Evolutionary conservation across 1,284 basidiomycete species (phyloP).

Genomic region (Fistulinella staudtii): DNA sequence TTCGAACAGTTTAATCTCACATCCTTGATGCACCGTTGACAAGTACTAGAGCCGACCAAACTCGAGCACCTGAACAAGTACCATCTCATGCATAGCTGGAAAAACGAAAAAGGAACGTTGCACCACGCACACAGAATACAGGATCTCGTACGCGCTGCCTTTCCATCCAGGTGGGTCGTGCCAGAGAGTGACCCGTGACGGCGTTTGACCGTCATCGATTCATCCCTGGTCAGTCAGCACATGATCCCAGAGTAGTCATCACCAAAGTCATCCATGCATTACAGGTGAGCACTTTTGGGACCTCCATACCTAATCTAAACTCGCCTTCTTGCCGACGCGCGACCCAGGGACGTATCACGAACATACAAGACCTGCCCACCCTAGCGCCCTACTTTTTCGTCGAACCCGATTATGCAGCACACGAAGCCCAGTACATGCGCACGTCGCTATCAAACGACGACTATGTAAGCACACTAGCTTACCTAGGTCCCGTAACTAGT

Average conservation of each 20-base stretch:
- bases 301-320: not conserved
- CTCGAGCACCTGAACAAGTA: constrained; percentile 77
- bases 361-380: constrained; percentile 62
- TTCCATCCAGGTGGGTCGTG: constrained; percentile 36
- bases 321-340: too few relatives aligned
- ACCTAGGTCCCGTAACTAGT: too few relatives aligned
- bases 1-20: constrained; percentile 63
- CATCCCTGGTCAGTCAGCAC: constrained; percentile 38
- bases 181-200: not conserved
- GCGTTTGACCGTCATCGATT: not conserved
- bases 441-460: constrained; percentile 38
- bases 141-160: constrained; percentile 40
- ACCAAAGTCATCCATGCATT: constrained; percentile 53
- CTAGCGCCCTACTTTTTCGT: constrained; percentile 75
- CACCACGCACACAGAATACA: constrained; percentile 48
- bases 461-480: too few relatives aligned
- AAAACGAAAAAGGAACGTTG: constrained; percentile 42
- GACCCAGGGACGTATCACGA: constrained; percentile 68
- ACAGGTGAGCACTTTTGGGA: constrained; percentile 39
- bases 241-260: constrained; percentile 52
- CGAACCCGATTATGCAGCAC: constrained; percentile 54
- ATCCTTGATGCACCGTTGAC: constrained; percentile 69
- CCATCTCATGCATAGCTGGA: constrained; percentile 54
- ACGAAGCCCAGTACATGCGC: constrained; percentile 57
- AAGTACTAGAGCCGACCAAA: constrained; percentile 67